A percentile compares a stretch with the other conserved stretches of the same genome.
These are phyloP conservation scores for Austroboletus novae-zelandiae DNA, from an alignment of 1,284 basidiomycete genomes.

Conservation along the genomic window DNA sequence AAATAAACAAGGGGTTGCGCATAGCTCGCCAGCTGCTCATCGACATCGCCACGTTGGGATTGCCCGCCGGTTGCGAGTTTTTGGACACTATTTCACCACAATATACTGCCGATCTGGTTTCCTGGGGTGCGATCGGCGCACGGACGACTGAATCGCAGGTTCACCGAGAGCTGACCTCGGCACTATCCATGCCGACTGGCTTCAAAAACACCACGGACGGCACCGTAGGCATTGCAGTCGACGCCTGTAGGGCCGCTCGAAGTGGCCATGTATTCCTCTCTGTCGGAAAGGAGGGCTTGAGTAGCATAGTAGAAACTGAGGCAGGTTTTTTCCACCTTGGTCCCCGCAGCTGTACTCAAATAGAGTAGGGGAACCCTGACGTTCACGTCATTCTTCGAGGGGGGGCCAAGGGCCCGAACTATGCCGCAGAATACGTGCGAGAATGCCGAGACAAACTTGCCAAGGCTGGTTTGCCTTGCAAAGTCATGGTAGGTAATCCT, in stretches of 20 bases:
- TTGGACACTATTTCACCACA: conserved; percentile 88
- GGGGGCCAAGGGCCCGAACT: conserved; percentile 85
- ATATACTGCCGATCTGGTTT: conserved; percentile 94
- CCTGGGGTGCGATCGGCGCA: conserved; percentile 97
- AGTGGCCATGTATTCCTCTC: conserved; percentile 89
- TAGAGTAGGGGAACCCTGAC: conserved; percentile 75
- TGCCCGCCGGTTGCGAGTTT: conserved; percentile 89
- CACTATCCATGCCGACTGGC: conserved; percentile 86
- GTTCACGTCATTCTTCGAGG: conserved; percentile 93
- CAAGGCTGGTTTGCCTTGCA: conserved; percentile 78
- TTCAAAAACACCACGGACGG: conserved; percentile 80
- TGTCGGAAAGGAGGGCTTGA: conserved; percentile 90
- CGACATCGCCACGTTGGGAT: conserved; percentile 81
- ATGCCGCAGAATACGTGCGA: conserved; percentile 72
- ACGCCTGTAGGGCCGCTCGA: conserved; percentile 87
- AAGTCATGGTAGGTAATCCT: conserved; percentile 67
- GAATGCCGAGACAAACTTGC: conserved; percentile 74
- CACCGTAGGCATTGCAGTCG: conserved; percentile 81
- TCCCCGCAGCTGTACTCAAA: conserved; percentile 6
- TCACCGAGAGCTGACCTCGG: conserved; percentile 84
- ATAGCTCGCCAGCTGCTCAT: conserved; percentile 86
- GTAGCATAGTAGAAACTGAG: conserved; percentile 88
- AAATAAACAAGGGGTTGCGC: conserved; percentile 97
- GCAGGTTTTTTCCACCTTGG: conserved; percentile 35
- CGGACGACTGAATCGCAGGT: conserved; percentile 97